Percentiles rank a stretch among this genome's conserved stretches.
Evolutionary conservation across 768 basidiomycete species (phyloP).

Genomic region (Gautieria morchelliformis): DNA sequence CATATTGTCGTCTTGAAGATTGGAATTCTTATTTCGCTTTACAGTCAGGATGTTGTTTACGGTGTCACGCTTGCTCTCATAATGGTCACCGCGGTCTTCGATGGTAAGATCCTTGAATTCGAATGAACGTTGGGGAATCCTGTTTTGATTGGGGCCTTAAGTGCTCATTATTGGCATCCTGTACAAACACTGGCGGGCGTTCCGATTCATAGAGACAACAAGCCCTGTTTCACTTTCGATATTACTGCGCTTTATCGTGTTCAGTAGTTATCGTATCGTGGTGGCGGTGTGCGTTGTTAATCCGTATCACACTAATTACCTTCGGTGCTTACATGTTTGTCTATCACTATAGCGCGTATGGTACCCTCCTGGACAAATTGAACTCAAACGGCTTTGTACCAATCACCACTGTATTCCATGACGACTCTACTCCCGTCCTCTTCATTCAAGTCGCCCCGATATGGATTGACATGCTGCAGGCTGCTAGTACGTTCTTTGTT

Average conservation of each 20-base stretch:
- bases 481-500: not conserved
- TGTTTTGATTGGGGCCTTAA: not conserved
- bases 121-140: not conserved
- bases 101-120: not conserved
- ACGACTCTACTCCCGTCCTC: not conserved
- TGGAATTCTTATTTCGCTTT: not conserved
- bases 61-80: not conserved
- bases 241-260: not conserved
- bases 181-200: not conserved
- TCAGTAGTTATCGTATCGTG: not conserved
- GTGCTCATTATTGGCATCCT: not conserved
- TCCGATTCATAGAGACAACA: not conserved
- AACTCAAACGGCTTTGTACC: not conserved
- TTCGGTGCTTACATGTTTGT: not conserved
- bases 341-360: not conserved
- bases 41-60: not conserved
- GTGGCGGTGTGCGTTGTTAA: not conserved
- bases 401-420: not conserved
- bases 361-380: not conserved
- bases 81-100: not conserved
- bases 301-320: not conserved
- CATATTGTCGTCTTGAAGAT: not conserved
- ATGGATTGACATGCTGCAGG: slow-evolving; percentile 6
- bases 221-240: not conserved
- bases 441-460: not conserved